Evolutionary conservation across 176 grass and related monocot genomes (phyloP), one percentile per base, ranked within the genome.

Genomic region (Oryza glumipatula): DNA sequence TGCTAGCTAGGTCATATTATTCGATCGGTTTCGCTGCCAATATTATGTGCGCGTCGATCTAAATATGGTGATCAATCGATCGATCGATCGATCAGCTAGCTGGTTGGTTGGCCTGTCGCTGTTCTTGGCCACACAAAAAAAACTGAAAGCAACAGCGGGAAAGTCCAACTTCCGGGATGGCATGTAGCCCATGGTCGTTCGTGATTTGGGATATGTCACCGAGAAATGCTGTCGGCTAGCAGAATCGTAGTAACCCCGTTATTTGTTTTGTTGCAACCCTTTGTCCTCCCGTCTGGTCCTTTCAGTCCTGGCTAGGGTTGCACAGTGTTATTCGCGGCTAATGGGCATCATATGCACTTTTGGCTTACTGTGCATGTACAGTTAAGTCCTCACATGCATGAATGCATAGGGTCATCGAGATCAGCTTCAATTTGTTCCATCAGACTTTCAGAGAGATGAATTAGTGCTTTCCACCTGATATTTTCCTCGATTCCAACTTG

Each of bases 81-180:
- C 64, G 39, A 41, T 41, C 39, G 36, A 38, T 38, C 36, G 36
- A 38, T 38, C 36, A 38, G 36, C 36, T 38, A 32, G 81, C 61
- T 82, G 65, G 65, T 89, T 76, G 74, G 88, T 77, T 90, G 80
- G 84, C 41, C 16, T 78, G 84, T 87, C 84, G 84, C 84, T 87
- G 76, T 90, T 90, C 30, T 51, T 41, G 52, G 84, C 76, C 84
- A 83, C 88, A 80, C 48, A 67, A 39, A 60, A 39, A 60, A 80
- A 83, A 70, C 52, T 83, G 84, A 87, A 83, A 90, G 76, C 84
- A 76, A 83, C 89, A 33, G 49, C 69, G 49, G 44, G 43, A 90
- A 90, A 87, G 89, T 87, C 84, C 88, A 87, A 87, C 74, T 52
- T 87, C 88, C 49, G 84, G 49, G 68, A 86, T 87, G 74, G 80